These are phyloP conservation scores for Isabelozyma gotoi DNA, from an alignment of 805 yeast species.

Conservation along the genomic window DNA sequence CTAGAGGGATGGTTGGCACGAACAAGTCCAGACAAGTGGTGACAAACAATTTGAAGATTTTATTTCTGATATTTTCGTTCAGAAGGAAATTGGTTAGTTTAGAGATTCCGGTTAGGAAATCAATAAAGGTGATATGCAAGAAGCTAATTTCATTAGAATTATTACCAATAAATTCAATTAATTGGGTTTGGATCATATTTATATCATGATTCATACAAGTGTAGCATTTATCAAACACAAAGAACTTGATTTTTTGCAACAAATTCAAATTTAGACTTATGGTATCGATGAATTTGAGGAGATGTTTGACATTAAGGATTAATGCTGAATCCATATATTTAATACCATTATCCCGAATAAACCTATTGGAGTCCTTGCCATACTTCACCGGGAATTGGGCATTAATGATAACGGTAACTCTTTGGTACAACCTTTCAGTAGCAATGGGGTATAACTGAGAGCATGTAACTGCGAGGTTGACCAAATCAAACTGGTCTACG, in stretches of 20 bases:
- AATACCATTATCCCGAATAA: slow-evolving; percentile 26
- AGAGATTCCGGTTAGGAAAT: slow-evolving; percentile 21
- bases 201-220: slow-evolving; percentile 9
- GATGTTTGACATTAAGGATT: slow-evolving; percentile 15
- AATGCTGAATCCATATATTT: slow-evolving; percentile 29
- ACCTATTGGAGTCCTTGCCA: slow-evolving; percentile 9
- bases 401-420: slow-evolving; percentile 29
- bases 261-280: slow-evolving; percentile 17
- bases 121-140: slow-evolving; percentile 31
- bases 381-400: slow-evolving; percentile 26
- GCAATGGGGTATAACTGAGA: slow-evolving; percentile 20
- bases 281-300: slow-evolving; percentile 17
- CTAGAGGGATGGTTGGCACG: slow-evolving; percentile 23
- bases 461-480: slow-evolving; percentile 22
- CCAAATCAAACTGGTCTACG: slow-evolving; percentile 32
- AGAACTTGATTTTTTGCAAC: slow-evolving; percentile 22
- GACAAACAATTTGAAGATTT: slow-evolving; percentile 30
- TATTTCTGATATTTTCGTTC: slow-evolving; percentile 21
- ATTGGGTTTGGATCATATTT: slow-evolving; percentile 17
- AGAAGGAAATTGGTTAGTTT: slow-evolving; percentile 23
- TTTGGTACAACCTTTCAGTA: slow-evolving; percentile 21
- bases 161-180: slow-evolving; percentile 25
- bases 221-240: slow-evolving; percentile 34
- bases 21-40: slow-evolving; percentile 21
- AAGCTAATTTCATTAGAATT: slow-evolving; percentile 24